Evolutionary conservation across 306 rosid genomes (phyloP), one percentile per base, ranked within the genome.

Genomic region (Rosa persica): DNA sequence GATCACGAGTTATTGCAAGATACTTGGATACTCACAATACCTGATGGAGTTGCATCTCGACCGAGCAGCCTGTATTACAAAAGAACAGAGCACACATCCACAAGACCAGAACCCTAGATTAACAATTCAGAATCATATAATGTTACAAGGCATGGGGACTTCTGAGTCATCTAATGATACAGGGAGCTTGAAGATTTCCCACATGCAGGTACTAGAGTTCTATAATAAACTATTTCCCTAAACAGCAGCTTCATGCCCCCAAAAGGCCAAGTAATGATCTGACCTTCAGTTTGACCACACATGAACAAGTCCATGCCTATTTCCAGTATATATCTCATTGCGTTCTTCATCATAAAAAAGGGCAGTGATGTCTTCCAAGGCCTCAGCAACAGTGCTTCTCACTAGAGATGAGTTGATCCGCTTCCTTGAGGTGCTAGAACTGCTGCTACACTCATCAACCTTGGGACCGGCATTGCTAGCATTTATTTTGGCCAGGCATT

Each of bases 331-430:
- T 43, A 92, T 92, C 86, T 92, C 97, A 49, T 92, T 92, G 40
- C 94, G 88, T 5, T 92, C 97, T 84, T 92, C 94, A 42, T 92
- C 97, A 51, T 88, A 90, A 73, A 85, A 92, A 47, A 92, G 91
- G 75, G 94, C 97, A 36, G 97, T 92, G 19, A 92, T 88, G 76
- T 92, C 94, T 81, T 92, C 94, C 89, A 92, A 84, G 40, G 94
- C 94, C 82, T 88, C 94, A 6, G 88, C 87, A 44, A 90, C 94
- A 0, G 91, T 81, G 82, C 86, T 89, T 67, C 88, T 87, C 60
- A 87, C 78, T 40, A 75, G 70, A 68, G 89, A 85, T 75, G 77
- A 81, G 79, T 46, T 62, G 38, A 39, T 82, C 43, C 6, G 72
- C 78, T 86, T 93, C 80, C 77, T 85, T 68, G 88, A 88, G 71